phyloP scores from a whole-genome alignment of 2,329 filamentous ascomycete genomes.

The Neophaeococcomyces aloes region DNA sequence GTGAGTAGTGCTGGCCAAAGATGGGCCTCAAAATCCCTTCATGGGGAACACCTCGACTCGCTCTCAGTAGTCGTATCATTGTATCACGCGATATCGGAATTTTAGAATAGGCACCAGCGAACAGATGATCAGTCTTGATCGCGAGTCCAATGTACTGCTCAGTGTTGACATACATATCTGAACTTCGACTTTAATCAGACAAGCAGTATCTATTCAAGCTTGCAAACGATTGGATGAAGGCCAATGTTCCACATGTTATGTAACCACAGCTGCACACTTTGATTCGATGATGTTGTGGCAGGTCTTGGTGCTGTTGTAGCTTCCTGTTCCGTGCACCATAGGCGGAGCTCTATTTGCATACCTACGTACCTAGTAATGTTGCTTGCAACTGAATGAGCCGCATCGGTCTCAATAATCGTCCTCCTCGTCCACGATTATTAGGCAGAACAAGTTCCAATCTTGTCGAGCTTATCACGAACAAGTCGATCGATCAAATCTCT shows the following conservation, averaged over 20 bases:
- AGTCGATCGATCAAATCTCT: conserved; percentile 37
- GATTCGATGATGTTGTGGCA: background rate
- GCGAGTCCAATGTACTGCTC: too few relatives aligned
- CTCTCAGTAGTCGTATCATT: too few relatives aligned
- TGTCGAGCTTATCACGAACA: conserved; percentile 48
- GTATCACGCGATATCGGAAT: too few relatives aligned
- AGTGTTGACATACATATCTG: conserved; percentile 38
- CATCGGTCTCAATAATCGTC: conserved; percentile 3
- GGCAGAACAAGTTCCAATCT: conserved; percentile 26
- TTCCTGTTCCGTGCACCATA: conserved; percentile 1
- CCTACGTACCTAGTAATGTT: conserved; percentile 1
- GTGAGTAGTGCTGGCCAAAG: too few relatives aligned
- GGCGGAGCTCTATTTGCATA: background rate
- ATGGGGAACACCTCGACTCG: too few relatives aligned
- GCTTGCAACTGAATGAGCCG: conserved; percentile 5
- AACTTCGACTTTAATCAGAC: conserved; percentile 33
- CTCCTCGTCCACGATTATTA: conserved; percentile 15
- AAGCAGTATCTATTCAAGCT: too few relatives aligned
- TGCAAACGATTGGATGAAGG: too few relatives aligned
- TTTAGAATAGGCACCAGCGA: too few relatives aligned
- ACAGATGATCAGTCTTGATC: too few relatives aligned
- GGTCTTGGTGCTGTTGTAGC: background rate
- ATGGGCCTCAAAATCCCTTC: too few relatives aligned
- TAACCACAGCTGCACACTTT: too few relatives aligned
- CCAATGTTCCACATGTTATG: too few relatives aligned